Evolutionary conservation across 371 early-diverging fungal genomes (phyloP).

Genomic region (Syncephalastrum contaminatum): DNA sequence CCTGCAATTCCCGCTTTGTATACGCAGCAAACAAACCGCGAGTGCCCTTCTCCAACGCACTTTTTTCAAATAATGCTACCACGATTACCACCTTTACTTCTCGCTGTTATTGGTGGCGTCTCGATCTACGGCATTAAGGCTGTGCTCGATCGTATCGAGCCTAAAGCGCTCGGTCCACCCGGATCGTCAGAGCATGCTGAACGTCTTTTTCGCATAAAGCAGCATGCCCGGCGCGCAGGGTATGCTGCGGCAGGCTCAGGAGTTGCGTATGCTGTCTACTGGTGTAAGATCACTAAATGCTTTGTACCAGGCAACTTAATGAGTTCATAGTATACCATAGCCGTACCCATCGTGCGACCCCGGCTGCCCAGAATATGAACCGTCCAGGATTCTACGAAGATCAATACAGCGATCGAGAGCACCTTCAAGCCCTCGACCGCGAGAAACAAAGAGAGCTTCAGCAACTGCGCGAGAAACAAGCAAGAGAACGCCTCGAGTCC

Average conservation of each 20-base stretch:
- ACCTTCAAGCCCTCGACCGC: neutral
- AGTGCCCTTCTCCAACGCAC: neutral
- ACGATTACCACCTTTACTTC: constrained; percentile 39
- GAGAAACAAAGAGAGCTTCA: too few relatives aligned
- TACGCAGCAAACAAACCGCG: too few relatives aligned
- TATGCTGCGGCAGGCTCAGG: constrained; percentile 25
- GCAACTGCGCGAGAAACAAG: too few relatives aligned
- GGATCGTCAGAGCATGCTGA: constrained; percentile 35
- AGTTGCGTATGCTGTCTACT: constrained; percentile 24
- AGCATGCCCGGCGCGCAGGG: constrained; percentile 21
- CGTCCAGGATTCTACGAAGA: constrained; percentile 30
- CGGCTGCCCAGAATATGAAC: constrained; percentile 17
- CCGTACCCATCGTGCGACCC: constrained; percentile 28
- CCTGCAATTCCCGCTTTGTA: too few relatives aligned
- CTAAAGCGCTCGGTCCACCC: constrained; percentile 39
- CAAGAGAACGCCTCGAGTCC: too few relatives aligned
- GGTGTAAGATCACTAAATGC: constrained; percentile 18
- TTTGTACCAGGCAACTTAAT: neutral
- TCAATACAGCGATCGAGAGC: constrained; percentile 41
- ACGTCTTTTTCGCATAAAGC: constrained; percentile 18
- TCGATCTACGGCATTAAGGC: constrained; percentile 41
- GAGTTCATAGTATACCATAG: constrained; percentile 28
- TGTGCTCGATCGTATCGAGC: constrained; percentile 33
- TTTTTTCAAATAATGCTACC: constrained; percentile 31
- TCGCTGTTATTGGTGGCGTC: constrained; percentile 38